Evolutionary conservation across 352 stramenopile genomes (phyloP), one percentile per base, ranked within the genome.

Genomic region (Globisporangium camurandrum): DNA sequence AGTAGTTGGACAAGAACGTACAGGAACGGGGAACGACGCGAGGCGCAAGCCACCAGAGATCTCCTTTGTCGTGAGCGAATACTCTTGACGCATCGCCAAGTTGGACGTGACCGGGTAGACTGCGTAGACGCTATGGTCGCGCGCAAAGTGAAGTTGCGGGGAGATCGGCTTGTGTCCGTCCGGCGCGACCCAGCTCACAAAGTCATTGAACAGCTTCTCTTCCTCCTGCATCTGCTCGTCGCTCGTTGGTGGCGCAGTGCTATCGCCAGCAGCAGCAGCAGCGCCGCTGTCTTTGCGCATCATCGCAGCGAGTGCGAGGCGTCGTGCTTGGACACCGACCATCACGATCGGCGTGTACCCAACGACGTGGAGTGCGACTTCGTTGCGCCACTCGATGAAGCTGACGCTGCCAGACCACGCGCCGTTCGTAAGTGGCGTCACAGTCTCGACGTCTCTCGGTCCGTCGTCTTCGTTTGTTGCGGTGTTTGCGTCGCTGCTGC

Each of bases 321-420:
- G 81, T n/a, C 80, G 74, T 28, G 78, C 80, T 42, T 92, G 83
- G 9, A 85, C 77, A 6, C 76, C 78, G 8, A 61, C 74, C 80
- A 94, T 91, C 9, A 94, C 72, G 0, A 94, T 67, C 19, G 83
- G 78, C 5, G 64, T 78, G 51, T 90, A 77, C 0, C 78, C 81
- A 16, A 86, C 65, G 6, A 92, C 64, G 43, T 90, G 75, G 10
- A 94, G 61, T 3, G 80, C 76, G 24, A 94, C 72, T 64, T 87
- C 67, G n/a, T 62, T 64, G 26, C 76, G 73, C 80, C 83, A 94
- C 60, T 94, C 83, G 41, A 91, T 87, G 39, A 92, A 94, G 43
- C 80, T 91, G 46, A 94, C 72, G 49, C 74, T 90, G 22, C 78
- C 80, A 0, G 69, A 59, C 83, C 80, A 94, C 43, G 90, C 75